phyloP scores from a whole-genome alignment of 352 stramenopile genomes.

The Globisporangium lucens region DNA sequence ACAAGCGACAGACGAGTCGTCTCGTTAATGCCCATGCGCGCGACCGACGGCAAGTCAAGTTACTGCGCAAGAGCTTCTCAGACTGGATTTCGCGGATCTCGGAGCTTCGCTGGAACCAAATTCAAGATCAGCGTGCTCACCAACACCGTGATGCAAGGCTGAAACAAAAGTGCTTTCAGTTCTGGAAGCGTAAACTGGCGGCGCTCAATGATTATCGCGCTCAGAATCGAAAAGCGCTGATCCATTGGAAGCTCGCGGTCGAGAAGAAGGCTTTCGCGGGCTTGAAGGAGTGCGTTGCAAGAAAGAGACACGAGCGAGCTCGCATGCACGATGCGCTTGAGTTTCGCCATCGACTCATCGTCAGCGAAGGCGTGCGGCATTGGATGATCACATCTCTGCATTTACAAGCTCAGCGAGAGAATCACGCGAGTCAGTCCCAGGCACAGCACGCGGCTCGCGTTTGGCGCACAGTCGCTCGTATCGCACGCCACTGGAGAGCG shows the following conservation, averaged over 20 bases:
- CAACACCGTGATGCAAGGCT: slow-evolving; percentile 1
- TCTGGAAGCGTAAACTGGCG: slow-evolving; percentile 12
- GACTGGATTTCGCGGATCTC: background rate
- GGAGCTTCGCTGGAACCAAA: slow-evolving; percentile 8
- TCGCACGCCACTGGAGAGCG: slow-evolving; percentile 20
- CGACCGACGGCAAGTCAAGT: slow-evolving; percentile 12
- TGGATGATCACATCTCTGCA: slow-evolving; percentile 21
- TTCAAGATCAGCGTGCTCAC: slow-evolving; percentile 13
- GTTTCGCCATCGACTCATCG: slow-evolving; percentile 18
- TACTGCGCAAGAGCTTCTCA: slow-evolving; percentile 4
- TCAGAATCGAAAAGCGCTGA: slow-evolving; percentile 14
- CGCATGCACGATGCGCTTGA: slow-evolving; percentile 19
- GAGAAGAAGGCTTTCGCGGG: slow-evolving; percentile 12
- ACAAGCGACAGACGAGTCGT: slow-evolving; percentile 2
- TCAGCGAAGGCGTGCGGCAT: slow-evolving; percentile 18
- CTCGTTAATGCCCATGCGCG: slow-evolving; percentile 14
- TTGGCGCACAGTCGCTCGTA: slow-evolving; percentile 19
- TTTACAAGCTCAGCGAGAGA: slow-evolving; percentile 17
- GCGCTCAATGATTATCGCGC: slow-evolving; percentile 3
- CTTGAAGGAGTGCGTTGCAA: slow-evolving; percentile 7
- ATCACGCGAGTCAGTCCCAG: slow-evolving; percentile 5
- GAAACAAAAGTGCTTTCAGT: slow-evolving; percentile 10
- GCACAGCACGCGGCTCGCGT: slow-evolving; percentile 12
- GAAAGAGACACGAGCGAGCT: slow-evolving; percentile 13
- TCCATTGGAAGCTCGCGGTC: slow-evolving; percentile 24